phyloP scores from a whole-genome alignment of 2,329 filamentous ascomycete species.

The Teratosphaeria destructans region DNA sequence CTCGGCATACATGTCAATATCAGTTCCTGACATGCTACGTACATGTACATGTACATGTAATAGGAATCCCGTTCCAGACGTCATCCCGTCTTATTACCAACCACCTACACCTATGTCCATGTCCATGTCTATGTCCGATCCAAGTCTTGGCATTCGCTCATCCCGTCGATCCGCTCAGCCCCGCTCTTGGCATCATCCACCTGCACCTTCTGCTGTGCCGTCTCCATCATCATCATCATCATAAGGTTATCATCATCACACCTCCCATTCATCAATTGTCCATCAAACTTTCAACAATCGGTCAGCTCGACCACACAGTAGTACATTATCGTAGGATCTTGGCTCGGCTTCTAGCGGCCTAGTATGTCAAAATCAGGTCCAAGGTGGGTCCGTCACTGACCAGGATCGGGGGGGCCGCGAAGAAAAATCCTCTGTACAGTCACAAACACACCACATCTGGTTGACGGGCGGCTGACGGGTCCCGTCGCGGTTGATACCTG shows the following conservation, averaged over 20 bases:
- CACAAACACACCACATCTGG: no score
- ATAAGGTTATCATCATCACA: not conserved
- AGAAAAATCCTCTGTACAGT: no score
- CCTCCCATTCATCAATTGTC: not conserved
- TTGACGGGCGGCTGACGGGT: no score
- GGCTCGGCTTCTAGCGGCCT: no score
- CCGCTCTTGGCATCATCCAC: not conserved
- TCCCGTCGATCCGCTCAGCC: not conserved
- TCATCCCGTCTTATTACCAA: not conserved
- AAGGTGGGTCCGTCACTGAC: not conserved
- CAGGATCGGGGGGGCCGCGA: not conserved
- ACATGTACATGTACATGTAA: not conserved
- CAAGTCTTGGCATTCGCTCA: not conserved
- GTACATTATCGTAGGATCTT: no score
- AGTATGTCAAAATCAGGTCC: no score
- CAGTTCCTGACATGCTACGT: not conserved
- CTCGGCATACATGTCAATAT: not conserved
- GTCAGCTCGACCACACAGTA: no score
- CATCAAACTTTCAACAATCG: no score
- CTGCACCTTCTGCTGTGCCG: not conserved
- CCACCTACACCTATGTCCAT: no score
- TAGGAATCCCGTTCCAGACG: not conserved
- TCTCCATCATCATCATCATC: not conserved
- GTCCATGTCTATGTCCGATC: not conserved
- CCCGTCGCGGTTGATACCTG: no score